phyloP scores from a whole-genome alignment of 768 basidiomycete genomes.

The Filobasidium wieringae region DNA sequence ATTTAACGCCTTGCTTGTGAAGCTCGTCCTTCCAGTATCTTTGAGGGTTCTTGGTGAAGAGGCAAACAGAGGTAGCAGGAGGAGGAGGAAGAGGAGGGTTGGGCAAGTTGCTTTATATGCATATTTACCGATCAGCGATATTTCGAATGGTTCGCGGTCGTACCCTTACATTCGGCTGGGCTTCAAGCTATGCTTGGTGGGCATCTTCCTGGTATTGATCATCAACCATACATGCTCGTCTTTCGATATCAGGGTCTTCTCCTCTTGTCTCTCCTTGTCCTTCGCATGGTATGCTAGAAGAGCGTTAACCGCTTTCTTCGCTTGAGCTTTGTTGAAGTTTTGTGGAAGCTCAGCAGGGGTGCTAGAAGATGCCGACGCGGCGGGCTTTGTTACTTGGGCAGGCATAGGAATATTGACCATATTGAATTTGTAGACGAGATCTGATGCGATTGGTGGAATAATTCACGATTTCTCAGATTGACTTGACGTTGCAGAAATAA shows the following conservation, averaged over 20 bases:
- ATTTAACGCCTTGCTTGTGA: constrained; percentile 61
- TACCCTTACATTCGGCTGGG: constrained; percentile 66
- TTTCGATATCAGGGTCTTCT: constrained; percentile 54
- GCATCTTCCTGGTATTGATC: constrained; percentile 71
- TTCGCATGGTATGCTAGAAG: constrained; percentile 61
- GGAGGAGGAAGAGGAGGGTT: constrained; percentile 57
- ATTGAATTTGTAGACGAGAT: not conserved
- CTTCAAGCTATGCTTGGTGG: constrained; percentile 61
- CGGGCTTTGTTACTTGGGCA: not conserved
- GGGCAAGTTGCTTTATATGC: constrained; percentile 43
- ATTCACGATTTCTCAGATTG: no score
- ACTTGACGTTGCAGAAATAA: no score
- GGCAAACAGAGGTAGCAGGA: constrained; percentile 67
- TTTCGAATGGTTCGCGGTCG: no score
- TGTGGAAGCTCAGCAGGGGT: constrained; percentile 15
- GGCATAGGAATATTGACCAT: not conserved
- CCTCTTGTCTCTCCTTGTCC: constrained; percentile 53
- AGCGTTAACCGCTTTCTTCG: constrained; percentile 63
- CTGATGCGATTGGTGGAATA: not conserved
- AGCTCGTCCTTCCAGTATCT: constrained; percentile 91
- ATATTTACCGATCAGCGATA: no score
- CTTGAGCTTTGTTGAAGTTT: constrained; percentile 55
- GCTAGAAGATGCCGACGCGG: not conserved
- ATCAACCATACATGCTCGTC: constrained; percentile 84
- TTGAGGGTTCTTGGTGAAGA: constrained; percentile 93